Evolutionary conservation across 768 basidiomycete genomes (phyloP), one percentile per base, ranked within the genome.

Genomic region (Phanerodontia chrysosporium): DNA sequence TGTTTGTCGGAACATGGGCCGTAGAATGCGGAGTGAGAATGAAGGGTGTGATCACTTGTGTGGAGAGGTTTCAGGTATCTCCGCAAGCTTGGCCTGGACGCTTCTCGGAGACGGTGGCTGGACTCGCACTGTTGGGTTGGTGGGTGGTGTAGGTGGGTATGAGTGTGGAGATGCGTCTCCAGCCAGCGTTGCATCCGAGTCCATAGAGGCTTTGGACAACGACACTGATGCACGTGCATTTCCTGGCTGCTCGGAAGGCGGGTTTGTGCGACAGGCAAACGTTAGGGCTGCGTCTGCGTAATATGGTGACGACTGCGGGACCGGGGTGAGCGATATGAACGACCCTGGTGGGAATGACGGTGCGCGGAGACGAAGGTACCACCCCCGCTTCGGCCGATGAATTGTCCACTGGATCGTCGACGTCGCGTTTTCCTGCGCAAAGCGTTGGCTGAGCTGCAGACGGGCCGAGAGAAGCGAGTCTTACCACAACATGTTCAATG

Each of bases 281-380:
- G 66, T 65, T 8, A 77, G 63, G 10, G 74, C 74, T 12, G 69
- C 69, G 3, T 70, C 70, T 22, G 65, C 55, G 53, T 70, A 64
- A 57, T 72, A 70, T 1, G 68, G 68, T 0, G 70, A 74, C 7
- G 65, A 63, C 22, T 66, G 58, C 2, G 71, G 70, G 1, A 74
- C 62, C 13, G 76, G 74, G 3, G 65, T 57, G 48, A 78, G 68
- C 9, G 73, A 60, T 42, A 78, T 73, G 61, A 70, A 74, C 32
- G 70, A 63, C 24, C 55, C 75, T 13, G 82, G 85, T 0, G 89
- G 86, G 62, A 91, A 92, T 3, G 77, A 65, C 0, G 91, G 90
- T 1, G 88, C 75, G 35, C 87, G 82, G 25, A 93, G 74, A 44
- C 87, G 87, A 59, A 93, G 84, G 70, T 92, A 93, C 91, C 91